Evolutionary conservation across 768 basidiomycete genomes (phyloP).

Genomic region (Dioszegia aurantiaca): DNA sequence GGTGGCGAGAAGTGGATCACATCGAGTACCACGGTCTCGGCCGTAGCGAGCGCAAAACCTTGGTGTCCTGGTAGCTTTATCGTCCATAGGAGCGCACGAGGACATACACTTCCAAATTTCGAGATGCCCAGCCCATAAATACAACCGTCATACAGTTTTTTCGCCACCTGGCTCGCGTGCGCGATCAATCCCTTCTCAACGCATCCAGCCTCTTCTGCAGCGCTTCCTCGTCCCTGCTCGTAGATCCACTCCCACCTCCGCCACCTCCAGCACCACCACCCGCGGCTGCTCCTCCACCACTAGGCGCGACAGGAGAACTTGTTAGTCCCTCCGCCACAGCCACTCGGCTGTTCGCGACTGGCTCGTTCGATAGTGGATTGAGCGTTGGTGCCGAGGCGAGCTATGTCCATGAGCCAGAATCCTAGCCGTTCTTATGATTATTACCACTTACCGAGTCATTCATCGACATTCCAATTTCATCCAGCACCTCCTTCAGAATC

Average conservation of each 20-base stretch:
- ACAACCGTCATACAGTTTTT: neutral
- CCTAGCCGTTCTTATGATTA: too few species aligned
- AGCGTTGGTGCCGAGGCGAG: conserved; percentile 75
- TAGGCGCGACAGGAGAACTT: conserved; percentile 53
- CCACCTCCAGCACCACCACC: conserved; percentile 55
- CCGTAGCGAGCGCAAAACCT: too few species aligned
- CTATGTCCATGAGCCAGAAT: too few species aligned
- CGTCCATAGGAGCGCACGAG: too few species aligned
- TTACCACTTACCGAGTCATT: conserved; percentile 69
- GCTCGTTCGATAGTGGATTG: conserved; percentile 62
- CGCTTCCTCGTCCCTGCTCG: conserved; percentile 77
- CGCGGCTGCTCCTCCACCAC: conserved; percentile 49
- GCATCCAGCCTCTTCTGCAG: conserved; percentile 92
- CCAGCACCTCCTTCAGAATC: conserved; percentile 90
- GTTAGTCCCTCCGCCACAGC: conserved; percentile 82
- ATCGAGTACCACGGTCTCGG: too few species aligned
- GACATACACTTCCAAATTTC: neutral
- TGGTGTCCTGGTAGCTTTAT: too few species aligned
- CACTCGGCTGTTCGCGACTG: conserved; percentile 65
- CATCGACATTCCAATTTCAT: conserved; percentile 90
- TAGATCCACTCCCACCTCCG: conserved; percentile 38
- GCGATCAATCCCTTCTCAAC: conserved; percentile 54
- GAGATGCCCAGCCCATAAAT: neutral
- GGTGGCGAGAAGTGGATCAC: too few species aligned
- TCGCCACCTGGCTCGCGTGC: too few species aligned